Conservation (phyloP, 2,329 filamentous ascomycete species). For the Cladosporium velox region DNA sequence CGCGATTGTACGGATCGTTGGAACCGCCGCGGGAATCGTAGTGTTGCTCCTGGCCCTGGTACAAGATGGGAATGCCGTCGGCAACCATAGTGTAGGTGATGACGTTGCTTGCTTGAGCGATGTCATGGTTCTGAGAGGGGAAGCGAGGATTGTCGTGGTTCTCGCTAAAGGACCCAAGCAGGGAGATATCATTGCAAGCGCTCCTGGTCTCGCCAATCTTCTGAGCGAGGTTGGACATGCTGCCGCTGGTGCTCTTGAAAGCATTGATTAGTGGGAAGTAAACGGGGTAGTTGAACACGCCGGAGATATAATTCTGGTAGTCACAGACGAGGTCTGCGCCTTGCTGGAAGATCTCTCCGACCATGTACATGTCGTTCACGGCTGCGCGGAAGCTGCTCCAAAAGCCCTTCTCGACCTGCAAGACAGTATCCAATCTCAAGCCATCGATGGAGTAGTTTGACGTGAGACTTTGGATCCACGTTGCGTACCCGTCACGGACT, state of each 20-base stretch:
- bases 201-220: slow-evolving; percentile 37
- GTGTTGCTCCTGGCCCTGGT: slow-evolving; percentile 67
- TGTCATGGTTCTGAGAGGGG: slow-evolving; percentile 53
- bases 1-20: slow-evolving; percentile 43
- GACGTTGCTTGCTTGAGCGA: slow-evolving; percentile 61
- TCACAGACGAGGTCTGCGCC: slow-evolving; percentile 43
- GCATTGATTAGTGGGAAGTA: slow-evolving; percentile 43
- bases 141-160: slow-evolving; percentile 45
- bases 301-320: slow-evolving; percentile 47
- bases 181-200: slow-evolving; percentile 41
- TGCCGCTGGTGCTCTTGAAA: slow-evolving; percentile 39
- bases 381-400: slow-evolving; percentile 41
- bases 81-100: slow-evolving; percentile 63
- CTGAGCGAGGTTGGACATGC: slow-evolving; percentile 42
- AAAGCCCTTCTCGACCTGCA: slow-evolving; percentile 49
- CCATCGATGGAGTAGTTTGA: slow-evolving; percentile 62
- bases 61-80: slow-evolving; percentile 65
- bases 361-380: slow-evolving; percentile 41
- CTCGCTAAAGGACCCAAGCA: slow-evolving; percentile 45
- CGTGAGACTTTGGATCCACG: slow-evolving; percentile 63
- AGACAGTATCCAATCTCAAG: slow-evolving; percentile 53
- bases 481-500: slow-evolving; percentile 55
- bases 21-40: slow-evolving; percentile 43
- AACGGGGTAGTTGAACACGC: slow-evolving; percentile 50
- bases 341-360: slow-evolving; percentile 49